phyloP scores from a whole-genome alignment of 2,329 filamentous ascomycete genomes.

The Leptoxyphium fumago region DNA sequence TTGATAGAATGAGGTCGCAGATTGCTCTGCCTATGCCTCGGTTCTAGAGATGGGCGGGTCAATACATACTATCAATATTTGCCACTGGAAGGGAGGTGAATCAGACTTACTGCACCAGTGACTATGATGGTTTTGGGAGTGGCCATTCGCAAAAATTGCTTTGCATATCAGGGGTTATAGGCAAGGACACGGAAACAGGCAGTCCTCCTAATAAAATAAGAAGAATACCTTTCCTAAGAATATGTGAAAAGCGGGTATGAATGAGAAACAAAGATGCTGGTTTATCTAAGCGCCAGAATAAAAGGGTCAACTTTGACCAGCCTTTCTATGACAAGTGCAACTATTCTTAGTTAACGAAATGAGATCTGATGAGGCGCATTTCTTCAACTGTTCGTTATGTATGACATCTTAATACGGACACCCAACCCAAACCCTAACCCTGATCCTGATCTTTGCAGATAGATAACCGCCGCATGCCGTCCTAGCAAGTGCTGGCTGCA shows the following conservation, averaged over 20 bases:
- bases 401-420: not conserved
- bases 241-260: not conserved
- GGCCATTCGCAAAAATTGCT: slow-evolving; percentile 8
- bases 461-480: too few species aligned
- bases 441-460: not conserved
- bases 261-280: not conserved
- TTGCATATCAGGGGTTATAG: not conserved
- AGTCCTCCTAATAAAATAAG: not conserved
- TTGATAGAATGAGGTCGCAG: slow-evolving; percentile 16
- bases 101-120: slow-evolving; percentile 18
- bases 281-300: too few species aligned
- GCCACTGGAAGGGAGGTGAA: not conserved
- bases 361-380: not conserved
- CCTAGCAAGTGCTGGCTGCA: too few species aligned
- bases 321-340: not conserved
- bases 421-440: not conserved
- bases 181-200: too few species aligned
- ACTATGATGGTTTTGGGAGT: slow-evolving; percentile 18
- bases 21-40: slow-evolving; percentile 23
- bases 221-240: too few species aligned
- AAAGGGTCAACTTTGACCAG: too few species aligned
- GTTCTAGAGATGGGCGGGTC: slow-evolving; percentile 12
- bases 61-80: not conserved
- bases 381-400: not conserved
- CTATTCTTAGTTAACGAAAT: not conserved